Conservation (phyloP, 2,329 filamentous ascomycete genomes). For the Scortechinia acanthostroma region DNA sequence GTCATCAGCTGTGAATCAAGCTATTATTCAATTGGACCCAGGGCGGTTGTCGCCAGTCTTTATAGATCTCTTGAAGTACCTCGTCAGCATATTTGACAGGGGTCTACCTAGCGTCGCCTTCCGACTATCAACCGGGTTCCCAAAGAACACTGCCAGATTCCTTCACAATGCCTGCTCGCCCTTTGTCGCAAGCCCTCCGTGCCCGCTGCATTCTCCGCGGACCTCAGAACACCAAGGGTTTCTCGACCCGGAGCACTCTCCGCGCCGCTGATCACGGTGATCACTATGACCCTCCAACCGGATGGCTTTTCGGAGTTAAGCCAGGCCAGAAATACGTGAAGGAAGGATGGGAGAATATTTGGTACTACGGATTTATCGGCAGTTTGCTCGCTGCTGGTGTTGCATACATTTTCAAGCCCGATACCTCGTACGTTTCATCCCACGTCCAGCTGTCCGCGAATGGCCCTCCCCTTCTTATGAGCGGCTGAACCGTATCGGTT, state of each 20-base stretch:
- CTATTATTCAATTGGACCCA: no score
- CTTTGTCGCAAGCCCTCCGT: conserved; percentile 24
- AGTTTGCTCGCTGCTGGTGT: conserved; percentile 46
- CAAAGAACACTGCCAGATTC: not conserved
- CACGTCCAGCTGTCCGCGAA: no score
- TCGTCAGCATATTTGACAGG: no score
- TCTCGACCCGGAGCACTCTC: conserved; percentile 1
- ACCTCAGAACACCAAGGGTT: conserved; percentile 19
- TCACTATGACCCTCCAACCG: conserved; percentile 58
- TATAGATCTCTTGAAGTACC: no score
- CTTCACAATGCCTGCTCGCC: conserved; percentile 25
- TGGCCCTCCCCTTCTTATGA: no score
- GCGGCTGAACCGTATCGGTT: no score
- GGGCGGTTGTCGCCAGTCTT: no score
- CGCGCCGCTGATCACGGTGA: conserved; percentile 32
- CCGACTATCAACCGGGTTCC: no score
- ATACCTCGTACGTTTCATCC: conserved; percentile 58
- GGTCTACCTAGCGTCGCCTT: no score
- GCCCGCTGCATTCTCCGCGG: conserved; percentile 24
- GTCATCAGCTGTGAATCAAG: not conserved
- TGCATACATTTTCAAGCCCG: conserved; percentile 65
- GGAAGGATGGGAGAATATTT: conserved; percentile 63
- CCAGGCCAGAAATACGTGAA: conserved; percentile 63
- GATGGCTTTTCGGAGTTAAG: conserved; percentile 60
- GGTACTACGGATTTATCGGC: conserved; percentile 57